phyloP scores from a whole-genome alignment of 2,329 filamentous ascomycete genomes.

The Pseudomassariella vexata region DNA sequence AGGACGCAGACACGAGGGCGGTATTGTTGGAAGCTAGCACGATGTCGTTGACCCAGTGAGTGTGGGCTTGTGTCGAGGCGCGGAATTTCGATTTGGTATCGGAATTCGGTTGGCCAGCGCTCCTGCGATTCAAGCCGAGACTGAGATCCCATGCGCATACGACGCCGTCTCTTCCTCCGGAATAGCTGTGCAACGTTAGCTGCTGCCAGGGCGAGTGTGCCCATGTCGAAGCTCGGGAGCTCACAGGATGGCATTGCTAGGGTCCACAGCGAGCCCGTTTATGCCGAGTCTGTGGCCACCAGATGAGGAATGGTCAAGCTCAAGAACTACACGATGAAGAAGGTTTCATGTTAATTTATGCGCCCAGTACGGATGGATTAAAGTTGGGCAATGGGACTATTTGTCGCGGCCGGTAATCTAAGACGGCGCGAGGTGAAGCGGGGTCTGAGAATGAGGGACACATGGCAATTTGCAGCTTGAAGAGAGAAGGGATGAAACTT shows the following conservation, averaged over 20 bases:
- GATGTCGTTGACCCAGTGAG: constrained; percentile 95
- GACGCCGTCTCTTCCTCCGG: constrained; percentile 88
- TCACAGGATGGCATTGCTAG: constrained; percentile 78
- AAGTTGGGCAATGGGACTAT: too few relatives aligned
- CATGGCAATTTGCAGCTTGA: too few relatives aligned
- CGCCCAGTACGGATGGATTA: too few relatives aligned
- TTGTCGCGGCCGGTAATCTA: too few relatives aligned
- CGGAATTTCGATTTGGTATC: constrained; percentile 52
- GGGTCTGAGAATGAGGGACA: too few relatives aligned
- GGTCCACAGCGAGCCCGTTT: constrained; percentile 87
- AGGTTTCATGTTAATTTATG: too few relatives aligned
- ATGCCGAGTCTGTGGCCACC: constrained; percentile 91
- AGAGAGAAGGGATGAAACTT: too few relatives aligned
- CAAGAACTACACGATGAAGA: constrained; percentile 53
- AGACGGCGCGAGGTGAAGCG: too few relatives aligned
- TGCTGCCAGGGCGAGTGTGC: constrained; percentile 1
- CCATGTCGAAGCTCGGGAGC: constrained; percentile 24
- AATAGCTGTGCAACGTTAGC: constrained; percentile 60
- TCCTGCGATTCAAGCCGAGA: constrained; percentile 67
- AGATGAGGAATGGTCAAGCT: constrained; percentile 50
- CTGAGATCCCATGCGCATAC: constrained; percentile 94
- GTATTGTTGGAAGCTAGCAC: constrained; percentile 71
- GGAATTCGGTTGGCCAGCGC: constrained; percentile 29
- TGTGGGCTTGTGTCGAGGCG: constrained; percentile 67
- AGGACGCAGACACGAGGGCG: constrained; percentile 81